Percentiles rank a stretch among this genome's conserved stretches.
Conservation (phyloP, 345 rosid genomes). For the Lepidium aucheri region DNA sequence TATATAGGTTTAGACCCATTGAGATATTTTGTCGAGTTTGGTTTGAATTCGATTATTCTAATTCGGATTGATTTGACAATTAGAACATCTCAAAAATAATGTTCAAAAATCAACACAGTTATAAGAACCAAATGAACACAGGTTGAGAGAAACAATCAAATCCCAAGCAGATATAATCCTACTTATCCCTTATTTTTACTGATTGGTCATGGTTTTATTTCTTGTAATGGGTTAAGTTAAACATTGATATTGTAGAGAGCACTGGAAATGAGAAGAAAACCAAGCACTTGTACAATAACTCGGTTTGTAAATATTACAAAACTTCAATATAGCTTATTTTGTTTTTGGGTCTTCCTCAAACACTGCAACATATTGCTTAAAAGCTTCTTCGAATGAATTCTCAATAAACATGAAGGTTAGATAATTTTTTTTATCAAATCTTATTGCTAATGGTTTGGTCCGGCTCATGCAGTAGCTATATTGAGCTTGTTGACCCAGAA, state of each 20-base stretch:
- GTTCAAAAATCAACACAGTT: no score
- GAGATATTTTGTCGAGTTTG: no score
- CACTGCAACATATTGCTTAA: neutral
- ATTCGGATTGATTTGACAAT: no score
- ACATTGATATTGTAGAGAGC: neutral
- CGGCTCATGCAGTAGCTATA: neutral
- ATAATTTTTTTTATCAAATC: neutral
- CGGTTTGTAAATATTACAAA: neutral
- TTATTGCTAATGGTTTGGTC: neutral
- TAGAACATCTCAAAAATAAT: no score
- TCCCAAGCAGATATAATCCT: no score
- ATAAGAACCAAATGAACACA: no score
- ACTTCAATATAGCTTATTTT: neutral
- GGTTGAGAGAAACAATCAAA: no score
- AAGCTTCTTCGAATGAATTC: neutral
- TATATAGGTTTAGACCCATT: no score
- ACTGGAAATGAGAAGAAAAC: neutral
- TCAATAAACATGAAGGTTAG: neutral
- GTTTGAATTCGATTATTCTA: no score
- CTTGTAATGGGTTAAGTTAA: neutral
- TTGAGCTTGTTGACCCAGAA: constrained; percentile 58
- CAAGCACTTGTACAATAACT: neutral
- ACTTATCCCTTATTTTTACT: no score
- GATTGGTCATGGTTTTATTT: neutral
- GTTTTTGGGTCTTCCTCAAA: neutral